Evolutionary conservation across 352 stramenopile species (phyloP), one percentile per base, ranked within the genome.

Genomic region (Albugo laibachii): DNA sequence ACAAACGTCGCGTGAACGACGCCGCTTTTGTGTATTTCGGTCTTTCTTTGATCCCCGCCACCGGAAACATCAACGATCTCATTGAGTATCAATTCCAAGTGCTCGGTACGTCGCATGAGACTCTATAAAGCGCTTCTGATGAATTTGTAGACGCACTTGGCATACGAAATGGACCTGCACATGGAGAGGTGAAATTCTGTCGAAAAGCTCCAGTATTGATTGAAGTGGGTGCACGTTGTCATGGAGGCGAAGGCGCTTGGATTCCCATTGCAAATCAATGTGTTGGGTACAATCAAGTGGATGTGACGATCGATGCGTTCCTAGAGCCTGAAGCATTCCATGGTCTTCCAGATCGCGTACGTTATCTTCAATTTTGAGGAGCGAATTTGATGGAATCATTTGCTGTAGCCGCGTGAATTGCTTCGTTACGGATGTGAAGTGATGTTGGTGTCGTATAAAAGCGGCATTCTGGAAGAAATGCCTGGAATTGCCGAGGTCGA

Each of bases 21-120:
- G 86, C 85, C 5, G 81, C 85, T 13, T 97, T 97, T 59, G 93
- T 97, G 8, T 97, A 97, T 62, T 96, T 91, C 47, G 72, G 74
- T 5, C 52, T 91, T 13, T 86, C 74, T 14, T 53, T 87, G 48
- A 69, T 85, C 12, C 72, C 77, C 24, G 72, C 70, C 11, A 60
- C 70, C 13, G 68, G 65, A 1, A 65, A 83, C 18, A 60, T 91
- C 19, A 66, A 86, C 49, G 66, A 81, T 36, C 63, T 91, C 21
- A 91, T 91, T 45, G 71, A 80, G 50, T 91, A 91, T 55, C 69
- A 85, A 55, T 80, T 86, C 49, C 63, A 69, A 52, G 77, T 91
- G 13, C 62, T 84, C 13, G 57, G 62, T 70, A 46, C 15, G 58
- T 53, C 31, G 2, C 24, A 10, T 8, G 38, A 3, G 16, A 19